Percentiles rank a stretch among this genome's conserved stretches.
Evolutionary conservation across 495 filamentous ascomycete species (phyloP).

Genomic region (Aspergillus indologenus): DNA sequence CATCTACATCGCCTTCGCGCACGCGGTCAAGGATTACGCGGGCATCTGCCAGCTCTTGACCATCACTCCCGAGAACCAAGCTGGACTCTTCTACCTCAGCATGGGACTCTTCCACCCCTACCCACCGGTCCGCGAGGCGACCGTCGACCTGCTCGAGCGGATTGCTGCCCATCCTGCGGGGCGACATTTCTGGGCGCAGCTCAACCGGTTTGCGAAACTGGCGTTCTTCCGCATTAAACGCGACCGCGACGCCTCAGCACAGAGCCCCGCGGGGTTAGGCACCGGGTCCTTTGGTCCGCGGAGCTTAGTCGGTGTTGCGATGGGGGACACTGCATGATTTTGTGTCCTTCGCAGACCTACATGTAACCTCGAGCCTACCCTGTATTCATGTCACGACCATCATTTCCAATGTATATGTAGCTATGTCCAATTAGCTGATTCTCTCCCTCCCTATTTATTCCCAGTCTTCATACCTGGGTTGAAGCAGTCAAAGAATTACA

Average conservation of each 20-base stretch:
- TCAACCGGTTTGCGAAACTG: slow-evolving; percentile 86
- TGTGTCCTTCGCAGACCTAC: no score
- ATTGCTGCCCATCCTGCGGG: slow-evolving; percentile 86
- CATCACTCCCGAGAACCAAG: slow-evolving; percentile 80
- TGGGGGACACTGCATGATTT: slow-evolving; percentile 24
- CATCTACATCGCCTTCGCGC: slow-evolving; percentile 76
- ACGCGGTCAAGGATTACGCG: slow-evolving; percentile 75
- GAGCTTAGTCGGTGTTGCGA: slow-evolving; percentile 40
- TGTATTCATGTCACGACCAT: not conserved
- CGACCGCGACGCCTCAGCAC: slow-evolving; percentile 51
- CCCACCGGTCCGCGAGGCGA: slow-evolving; percentile 69
- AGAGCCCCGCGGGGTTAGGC: slow-evolving; percentile 11
- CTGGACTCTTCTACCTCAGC: slow-evolving; percentile 86
- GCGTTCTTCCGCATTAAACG: slow-evolving; percentile 66
- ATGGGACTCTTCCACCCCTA: slow-evolving; percentile 93
- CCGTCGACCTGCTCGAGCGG: slow-evolving; percentile 76
- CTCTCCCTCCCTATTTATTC: no score
- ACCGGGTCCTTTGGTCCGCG: slow-evolving; percentile 29
- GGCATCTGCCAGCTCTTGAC: slow-evolving; percentile 86
- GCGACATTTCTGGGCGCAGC: slow-evolving; percentile 82
- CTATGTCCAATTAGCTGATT: not conserved
- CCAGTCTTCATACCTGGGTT: not conserved
- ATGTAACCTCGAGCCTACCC: not conserved
- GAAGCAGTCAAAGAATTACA: not conserved
- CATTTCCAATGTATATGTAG: not conserved